Conservation (phyloP, 306 rosid genomes). For the Biancaea sappan region DNA sequence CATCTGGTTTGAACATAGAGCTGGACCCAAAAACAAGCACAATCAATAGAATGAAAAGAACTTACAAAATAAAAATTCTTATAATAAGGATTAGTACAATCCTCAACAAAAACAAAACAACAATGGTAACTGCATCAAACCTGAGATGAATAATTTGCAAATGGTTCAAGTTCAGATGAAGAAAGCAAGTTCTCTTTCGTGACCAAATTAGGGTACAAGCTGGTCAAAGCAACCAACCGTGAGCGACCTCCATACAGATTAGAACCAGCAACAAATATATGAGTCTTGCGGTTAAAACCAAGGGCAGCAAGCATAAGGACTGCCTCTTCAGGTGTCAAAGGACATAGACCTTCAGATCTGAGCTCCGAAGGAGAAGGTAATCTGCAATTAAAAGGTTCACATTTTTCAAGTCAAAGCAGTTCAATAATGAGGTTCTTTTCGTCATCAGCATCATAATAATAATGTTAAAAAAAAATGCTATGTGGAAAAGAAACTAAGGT, state of each 20-base stretch:
- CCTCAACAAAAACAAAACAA: slow-evolving; percentile 18
- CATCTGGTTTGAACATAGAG: not conserved
- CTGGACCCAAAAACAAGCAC: not conserved
- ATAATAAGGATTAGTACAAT: slow-evolving; percentile 5
- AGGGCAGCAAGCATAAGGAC: slow-evolving; percentile 96
- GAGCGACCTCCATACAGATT: slow-evolving; percentile 85
- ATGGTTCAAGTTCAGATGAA: slow-evolving; percentile 67
- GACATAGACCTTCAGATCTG: slow-evolving; percentile 91
- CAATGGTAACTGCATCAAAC: slow-evolving; percentile 44
- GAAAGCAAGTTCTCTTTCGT: slow-evolving; percentile 94
- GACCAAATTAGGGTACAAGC: slow-evolving; percentile 87
- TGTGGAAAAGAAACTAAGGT: slow-evolving; percentile 5
- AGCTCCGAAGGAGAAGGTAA: slow-evolving; percentile 83
- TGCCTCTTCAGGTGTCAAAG: slow-evolving; percentile 92
- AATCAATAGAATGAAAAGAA: not conserved
- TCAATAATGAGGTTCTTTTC: slow-evolving; percentile 19
- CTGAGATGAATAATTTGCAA: slow-evolving; percentile 91
- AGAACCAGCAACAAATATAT: slow-evolving; percentile 86
- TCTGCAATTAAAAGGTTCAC: slow-evolving; percentile 52
- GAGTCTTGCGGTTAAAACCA: slow-evolving; percentile 90
- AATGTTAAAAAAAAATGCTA: not conserved
- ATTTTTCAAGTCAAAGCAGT: slow-evolving; percentile 4
- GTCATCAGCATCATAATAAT: not conserved
- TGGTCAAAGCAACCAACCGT: slow-evolving; percentile 77
- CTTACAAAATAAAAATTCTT: not conserved